Evolutionary conservation across 257 asterid species (phyloP).

Genomic region (Capsicum chinense): DNA sequence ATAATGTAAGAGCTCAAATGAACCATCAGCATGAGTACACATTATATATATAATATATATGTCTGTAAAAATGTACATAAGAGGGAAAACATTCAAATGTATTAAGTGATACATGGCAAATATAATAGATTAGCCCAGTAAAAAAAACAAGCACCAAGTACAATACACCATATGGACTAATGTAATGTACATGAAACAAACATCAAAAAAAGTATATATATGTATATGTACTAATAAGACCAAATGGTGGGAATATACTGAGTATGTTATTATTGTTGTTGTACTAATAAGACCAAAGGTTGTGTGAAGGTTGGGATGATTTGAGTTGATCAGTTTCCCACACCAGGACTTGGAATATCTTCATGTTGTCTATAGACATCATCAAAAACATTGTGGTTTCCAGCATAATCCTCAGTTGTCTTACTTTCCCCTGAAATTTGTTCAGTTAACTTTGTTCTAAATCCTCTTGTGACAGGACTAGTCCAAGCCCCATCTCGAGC

Average conservation of each 20-base stretch:
- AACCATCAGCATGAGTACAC: neutral
- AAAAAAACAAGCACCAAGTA: neutral
- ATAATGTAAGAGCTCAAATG: neutral
- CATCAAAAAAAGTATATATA: conserved; percentile 1
- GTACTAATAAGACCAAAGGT: neutral
- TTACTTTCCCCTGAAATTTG: neutral
- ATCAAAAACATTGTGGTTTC: neutral
- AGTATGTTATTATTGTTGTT: too few species aligned
- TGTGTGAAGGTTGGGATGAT: neutral
- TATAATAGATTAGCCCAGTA: neutral
- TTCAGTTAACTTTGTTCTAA: neutral
- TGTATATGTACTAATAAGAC: neutral
- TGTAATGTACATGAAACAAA: neutral
- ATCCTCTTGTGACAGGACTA: neutral
- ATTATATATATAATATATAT: neutral
- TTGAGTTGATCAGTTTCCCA: conserved; percentile 13
- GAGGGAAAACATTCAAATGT: neutral
- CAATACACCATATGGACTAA: neutral
- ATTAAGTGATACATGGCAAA: neutral
- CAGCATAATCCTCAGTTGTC: neutral
- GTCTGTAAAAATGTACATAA: conserved; percentile 6
- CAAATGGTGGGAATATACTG: neutral
- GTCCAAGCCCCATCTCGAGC: neutral
- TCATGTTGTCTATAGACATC: conserved; percentile 25
- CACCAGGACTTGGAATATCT: conserved; percentile 27